Base-by-base conservation (phyloP, 441 rosid genomes). In the Geranium incanum region DNA sequence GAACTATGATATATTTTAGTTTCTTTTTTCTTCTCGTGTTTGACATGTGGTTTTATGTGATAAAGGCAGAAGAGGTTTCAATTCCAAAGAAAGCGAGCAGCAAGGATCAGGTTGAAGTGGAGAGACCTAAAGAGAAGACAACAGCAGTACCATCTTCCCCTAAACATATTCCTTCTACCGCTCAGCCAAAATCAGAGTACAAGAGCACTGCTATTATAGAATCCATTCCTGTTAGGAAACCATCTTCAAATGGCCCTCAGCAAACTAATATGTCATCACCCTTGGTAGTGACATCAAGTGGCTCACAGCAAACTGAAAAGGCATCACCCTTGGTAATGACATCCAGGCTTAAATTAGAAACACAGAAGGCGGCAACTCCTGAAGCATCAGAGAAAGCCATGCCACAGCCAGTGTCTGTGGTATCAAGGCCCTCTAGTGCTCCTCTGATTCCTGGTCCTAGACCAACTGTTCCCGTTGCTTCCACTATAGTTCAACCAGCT, bases 351-450 rank as follows among this genome's bases (percentile, higher is more conserved):
- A 28, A 28, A 28, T 28, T 28, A 28, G 33, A 28, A 28, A 28
- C 33, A 28, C 33, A 2, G 33, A 28, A 28, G 33, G 33, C 33
- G 33, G 33, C 80, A 63, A 57, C 80, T 73, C 72, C 83, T 6
- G 89, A 83, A 74, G 77, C 70, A 19, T 15, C 85, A 36, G 92
- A 88, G 68, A 83, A 80, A 68, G 78, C 83, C 41, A 5, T 65
- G 71, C 76, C 70, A 6, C 84, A 72, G 65, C 85, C 84, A 74
- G 78, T 80, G 48, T 80, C 96, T 68, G 74, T 76, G 66, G 77
- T 85, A 80, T 84, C 97, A 48, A 92, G 98, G 85, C 97, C 98
- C 48, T 88, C 89, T 50, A 92, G 96, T 83, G 93, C 97, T 77
- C 97, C 99, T 36, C 70, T 95, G 59, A 78, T 81, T 66, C 96